Percentiles rank a stretch among this genome's conserved stretches.
phyloP scores from a whole-genome alignment of 352 stramenopile genomes.

The Halophytophthora polymorphica region DNA sequence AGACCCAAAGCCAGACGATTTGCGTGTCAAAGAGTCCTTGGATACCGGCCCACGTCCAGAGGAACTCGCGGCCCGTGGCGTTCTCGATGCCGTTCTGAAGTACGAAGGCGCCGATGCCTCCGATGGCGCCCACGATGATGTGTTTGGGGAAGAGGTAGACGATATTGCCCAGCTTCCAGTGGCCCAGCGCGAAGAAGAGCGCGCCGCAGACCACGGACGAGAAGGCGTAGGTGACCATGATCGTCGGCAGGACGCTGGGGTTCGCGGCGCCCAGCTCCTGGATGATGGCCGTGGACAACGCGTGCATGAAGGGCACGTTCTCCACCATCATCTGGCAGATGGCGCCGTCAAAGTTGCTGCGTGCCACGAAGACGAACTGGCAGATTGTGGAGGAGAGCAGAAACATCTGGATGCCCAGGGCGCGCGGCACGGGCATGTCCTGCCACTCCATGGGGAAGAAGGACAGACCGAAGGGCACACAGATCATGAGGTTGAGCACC shows the following conservation, averaged over 20 bases:
- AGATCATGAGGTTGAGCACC: constrained; percentile 86
- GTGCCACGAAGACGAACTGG: constrained; percentile 77
- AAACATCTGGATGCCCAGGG: constrained; percentile 83
- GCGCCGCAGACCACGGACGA: constrained; percentile 86
- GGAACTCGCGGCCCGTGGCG: constrained; percentile 63
- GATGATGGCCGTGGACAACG: constrained; percentile 84
- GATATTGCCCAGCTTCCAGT: constrained; percentile 88
- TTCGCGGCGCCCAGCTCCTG: constrained; percentile 71
- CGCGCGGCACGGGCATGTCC: constrained; percentile 69
- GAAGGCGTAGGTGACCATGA: constrained; percentile 91
- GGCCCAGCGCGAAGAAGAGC: constrained; percentile 88
- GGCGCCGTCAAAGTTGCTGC: constrained; percentile 69
- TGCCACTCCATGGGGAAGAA: constrained; percentile 84
- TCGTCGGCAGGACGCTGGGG: constrained; percentile 80
- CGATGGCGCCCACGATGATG: constrained; percentile 94
- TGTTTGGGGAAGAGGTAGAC: constrained; percentile 94
- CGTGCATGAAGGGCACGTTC: constrained; percentile 95
- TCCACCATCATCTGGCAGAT: constrained; percentile 94
- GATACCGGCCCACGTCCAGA: constrained; percentile 51
- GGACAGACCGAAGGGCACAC: constrained; percentile 78
- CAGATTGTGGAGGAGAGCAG: constrained; percentile 74
- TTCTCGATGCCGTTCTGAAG: constrained; percentile 86
- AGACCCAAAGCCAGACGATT: constrained; percentile 72
- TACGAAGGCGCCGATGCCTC: constrained; percentile 90
- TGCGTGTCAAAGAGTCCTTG: constrained; percentile 43